These are phyloP conservation scores for Silybum marianum DNA, from an alignment of 129 eudicot genomes.

Conservation along the genomic window DNA sequence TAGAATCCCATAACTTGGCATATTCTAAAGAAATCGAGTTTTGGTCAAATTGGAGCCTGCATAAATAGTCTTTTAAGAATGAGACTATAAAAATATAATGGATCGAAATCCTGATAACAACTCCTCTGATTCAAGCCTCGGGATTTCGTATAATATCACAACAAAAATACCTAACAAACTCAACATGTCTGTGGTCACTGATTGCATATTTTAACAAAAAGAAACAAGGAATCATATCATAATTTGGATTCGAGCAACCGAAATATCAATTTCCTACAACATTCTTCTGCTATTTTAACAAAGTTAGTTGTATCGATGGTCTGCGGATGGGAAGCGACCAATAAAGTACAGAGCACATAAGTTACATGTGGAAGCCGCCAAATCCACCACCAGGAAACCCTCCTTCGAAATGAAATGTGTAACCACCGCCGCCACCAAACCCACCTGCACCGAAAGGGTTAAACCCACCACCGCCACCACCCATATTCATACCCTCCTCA, in stretches of 20 bases:
- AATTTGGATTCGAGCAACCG: slow-evolving; percentile 22
- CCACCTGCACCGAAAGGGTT: slow-evolving; percentile 97
- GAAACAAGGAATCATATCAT: slow-evolving; percentile 26
- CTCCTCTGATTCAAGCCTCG: slow-evolving; percentile 17
- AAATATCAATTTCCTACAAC: slow-evolving; percentile 28
- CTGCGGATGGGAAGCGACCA: slow-evolving; percentile 5
- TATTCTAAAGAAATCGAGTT: slow-evolving; percentile 6
- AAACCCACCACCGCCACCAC: slow-evolving; percentile 89
- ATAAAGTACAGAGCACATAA: slow-evolving; percentile 14
- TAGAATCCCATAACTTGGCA: slow-evolving; percentile 7
- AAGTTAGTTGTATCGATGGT: slow-evolving; percentile 25
- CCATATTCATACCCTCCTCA: slow-evolving; percentile 86
- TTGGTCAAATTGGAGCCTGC: neutral
- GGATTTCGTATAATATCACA: slow-evolving; percentile 11
- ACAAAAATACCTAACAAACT: slow-evolving; percentile 33
- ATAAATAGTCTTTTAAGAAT: slow-evolving; percentile 5
- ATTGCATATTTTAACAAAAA: slow-evolving; percentile 17
- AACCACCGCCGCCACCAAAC: slow-evolving; percentile 93
- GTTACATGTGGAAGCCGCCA: slow-evolving; percentile 77
- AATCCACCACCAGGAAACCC: slow-evolving; percentile 88
- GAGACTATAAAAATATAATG: neutral
- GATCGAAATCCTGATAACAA: neutral
- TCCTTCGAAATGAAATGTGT: slow-evolving; percentile 89
- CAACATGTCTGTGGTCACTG: slow-evolving; percentile 13
- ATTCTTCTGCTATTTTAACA: slow-evolving; percentile 25